phyloP scores from a whole-genome alignment of 768 basidiomycete genomes.

The Pleurotus tuber-regium region DNA sequence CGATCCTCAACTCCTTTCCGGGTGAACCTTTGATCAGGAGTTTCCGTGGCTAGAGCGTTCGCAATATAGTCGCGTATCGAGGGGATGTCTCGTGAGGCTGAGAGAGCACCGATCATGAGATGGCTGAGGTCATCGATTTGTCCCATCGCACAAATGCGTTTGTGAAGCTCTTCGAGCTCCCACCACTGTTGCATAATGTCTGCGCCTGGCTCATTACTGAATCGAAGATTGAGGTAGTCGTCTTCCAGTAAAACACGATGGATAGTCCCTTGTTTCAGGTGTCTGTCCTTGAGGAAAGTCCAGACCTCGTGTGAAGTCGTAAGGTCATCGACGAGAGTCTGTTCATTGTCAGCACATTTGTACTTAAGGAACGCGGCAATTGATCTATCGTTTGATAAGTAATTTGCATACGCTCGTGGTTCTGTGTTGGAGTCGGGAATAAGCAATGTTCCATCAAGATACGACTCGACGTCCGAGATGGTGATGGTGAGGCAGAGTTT shows the following conservation, averaged over 20 bases:
- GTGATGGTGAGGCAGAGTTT: not conserved
- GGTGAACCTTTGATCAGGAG: not conserved
- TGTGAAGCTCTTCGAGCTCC: conserved; percentile 12
- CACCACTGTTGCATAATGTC: conserved; percentile 2
- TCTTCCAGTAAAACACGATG: conserved; percentile 19
- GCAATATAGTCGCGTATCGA: not conserved
- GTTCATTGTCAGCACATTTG: not conserved
- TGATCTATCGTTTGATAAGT: not conserved
- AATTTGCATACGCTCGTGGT: not conserved
- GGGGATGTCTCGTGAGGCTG: not conserved
- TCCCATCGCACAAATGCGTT: conserved; percentile 18
- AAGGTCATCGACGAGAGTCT: not conserved
- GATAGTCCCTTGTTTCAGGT: conserved; percentile 16
- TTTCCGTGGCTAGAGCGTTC: not conserved
- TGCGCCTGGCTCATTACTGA: not conserved
- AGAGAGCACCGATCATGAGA: conserved; percentile 1
- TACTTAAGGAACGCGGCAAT: not conserved
- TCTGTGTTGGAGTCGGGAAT: not conserved
- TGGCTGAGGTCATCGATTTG: conserved; percentile 14
- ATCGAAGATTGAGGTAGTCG: conserved; percentile 12
- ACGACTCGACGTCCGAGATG: not conserved
- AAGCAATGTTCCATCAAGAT: not conserved
- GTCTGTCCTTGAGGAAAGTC: conserved; percentile 12
- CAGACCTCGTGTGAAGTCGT: conserved; percentile 11
- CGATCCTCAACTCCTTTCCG: not conserved